These are phyloP conservation scores for Barnettozyma siamensis DNA, from an alignment of 805 yeast genomes.

Conservation along the genomic window DNA sequence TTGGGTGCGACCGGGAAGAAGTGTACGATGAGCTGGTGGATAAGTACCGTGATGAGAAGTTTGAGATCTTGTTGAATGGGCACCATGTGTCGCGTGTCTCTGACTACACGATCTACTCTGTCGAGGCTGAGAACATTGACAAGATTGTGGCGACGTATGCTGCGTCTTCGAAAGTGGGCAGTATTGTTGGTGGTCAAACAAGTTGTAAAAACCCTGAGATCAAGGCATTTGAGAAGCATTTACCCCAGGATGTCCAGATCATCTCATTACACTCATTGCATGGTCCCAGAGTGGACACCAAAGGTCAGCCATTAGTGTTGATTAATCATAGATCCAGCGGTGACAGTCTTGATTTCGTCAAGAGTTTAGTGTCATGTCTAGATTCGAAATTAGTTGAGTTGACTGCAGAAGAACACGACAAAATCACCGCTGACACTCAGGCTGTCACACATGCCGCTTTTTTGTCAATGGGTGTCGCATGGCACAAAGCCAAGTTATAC, in stretches of 20 bases:
- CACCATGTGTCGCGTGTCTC: constrained; percentile 74
- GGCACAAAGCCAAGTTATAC: constrained; percentile 76
- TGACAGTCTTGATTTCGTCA: constrained; percentile 55
- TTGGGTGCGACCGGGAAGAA: constrained; percentile 83
- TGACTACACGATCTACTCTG: constrained; percentile 84
- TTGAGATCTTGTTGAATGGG: constrained; percentile 69
- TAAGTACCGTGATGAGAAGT: constrained; percentile 36
- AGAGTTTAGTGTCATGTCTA: constrained; percentile 60
- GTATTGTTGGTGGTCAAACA: constrained; percentile 97
- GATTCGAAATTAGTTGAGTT: constrained; percentile 72
- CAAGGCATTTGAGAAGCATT: constrained; percentile 66
- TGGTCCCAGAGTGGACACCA: constrained; percentile 86
- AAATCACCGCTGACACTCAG: constrained; percentile 96
- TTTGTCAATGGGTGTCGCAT: constrained; percentile 93
- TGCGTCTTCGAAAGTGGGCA: constrained; percentile 80
- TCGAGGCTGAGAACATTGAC: constrained; percentile 82
- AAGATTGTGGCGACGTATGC: constrained; percentile 73
- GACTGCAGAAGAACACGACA: constrained; percentile 85
- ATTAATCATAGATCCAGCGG: constrained; percentile 63
- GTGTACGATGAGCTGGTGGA: constrained; percentile 39
- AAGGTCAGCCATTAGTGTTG: constrained; percentile 89
- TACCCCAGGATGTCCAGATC: constrained; percentile 79
- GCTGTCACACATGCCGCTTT: constrained; percentile 98
- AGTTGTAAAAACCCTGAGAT: constrained; percentile 92
- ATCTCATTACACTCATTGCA: constrained; percentile 88